Evolutionary conservation across 805 yeast genomes (phyloP), one percentile per base, ranked within the genome.

Genomic region (Pichia californica): DNA sequence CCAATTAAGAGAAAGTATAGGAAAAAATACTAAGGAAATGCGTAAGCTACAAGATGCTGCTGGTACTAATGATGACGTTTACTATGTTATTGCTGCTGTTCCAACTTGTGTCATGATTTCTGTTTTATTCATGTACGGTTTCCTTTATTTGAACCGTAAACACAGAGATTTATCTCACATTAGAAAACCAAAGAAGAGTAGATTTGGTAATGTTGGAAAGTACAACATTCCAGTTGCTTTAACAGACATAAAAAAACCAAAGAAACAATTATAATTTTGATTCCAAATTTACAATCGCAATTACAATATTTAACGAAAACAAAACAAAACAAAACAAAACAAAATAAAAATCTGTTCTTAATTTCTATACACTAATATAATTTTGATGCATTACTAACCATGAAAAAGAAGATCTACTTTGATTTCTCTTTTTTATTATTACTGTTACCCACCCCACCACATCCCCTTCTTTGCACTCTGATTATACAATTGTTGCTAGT

Each of bases 31-130:
- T 13, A 59, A 61, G 45, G 57, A 55, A 21, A 61, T 58, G 50
- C 58, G 56, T 44, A 54, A 51, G 29, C 35, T 42, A n/a, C 59
- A 55, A 36, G 70, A 68, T 46, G 56, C 56, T 44, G 60, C 62
- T 20, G 79, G 76, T 48, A 63, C 74, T 13, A 61, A 57, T 35
- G 73, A 69, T 41, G 68, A 65, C 42, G 63, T 65, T 26, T 64
- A 82, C 58, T 77, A 81, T 53, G 70, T 82, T 43, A 78, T 83
- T 50, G 63, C 83, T 64, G 68, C 83, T 9, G 74, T 83, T 59
- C 94, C 94, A 15, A 73, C 83, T 1, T 70, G 73, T 36, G 88
- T 83, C 16, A 61, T 76, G 14, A 46, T 84, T 25, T 74, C 81
- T 10, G 79, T 76, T 10, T 64, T 81, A 32, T 67, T 70, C 27